These are phyloP conservation scores for Psidium guajava DNA, from an alignment of 345 rosid species.

Conservation along the genomic window DNA sequence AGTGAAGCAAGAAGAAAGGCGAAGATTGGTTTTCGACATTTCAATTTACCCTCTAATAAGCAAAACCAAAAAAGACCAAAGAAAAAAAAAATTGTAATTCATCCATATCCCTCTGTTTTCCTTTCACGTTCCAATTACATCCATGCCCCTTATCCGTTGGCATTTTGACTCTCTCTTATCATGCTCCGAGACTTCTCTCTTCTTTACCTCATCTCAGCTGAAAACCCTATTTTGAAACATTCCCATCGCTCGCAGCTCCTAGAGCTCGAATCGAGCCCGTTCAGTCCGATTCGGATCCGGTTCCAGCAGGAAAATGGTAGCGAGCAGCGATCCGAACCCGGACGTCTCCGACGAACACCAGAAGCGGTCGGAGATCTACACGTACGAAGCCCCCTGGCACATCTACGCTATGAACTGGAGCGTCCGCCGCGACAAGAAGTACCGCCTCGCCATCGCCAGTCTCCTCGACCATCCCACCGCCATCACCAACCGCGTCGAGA, in stretches of 20 bases:
- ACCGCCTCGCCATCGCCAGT: slow-evolving; percentile 89
- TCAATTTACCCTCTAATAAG: not conserved
- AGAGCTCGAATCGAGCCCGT: not conserved
- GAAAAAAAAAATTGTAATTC: too few relatives aligned
- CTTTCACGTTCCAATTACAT: not conserved
- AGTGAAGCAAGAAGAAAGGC: not conserved
- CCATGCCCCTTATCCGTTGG: not conserved
- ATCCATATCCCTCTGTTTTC: not conserved
- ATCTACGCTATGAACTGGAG: slow-evolving; percentile 99
- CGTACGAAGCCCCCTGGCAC: slow-evolving; percentile 96
- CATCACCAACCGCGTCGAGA: slow-evolving; percentile 65
- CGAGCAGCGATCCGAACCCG: slow-evolving; percentile 64
- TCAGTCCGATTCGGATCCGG: not conserved
- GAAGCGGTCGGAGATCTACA: slow-evolving; percentile 91
- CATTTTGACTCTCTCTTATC: not conserved
- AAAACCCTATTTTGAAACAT: not conserved
- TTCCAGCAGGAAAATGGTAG: slow-evolving; percentile 26
- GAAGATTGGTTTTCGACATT: not conserved
- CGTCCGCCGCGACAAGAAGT: slow-evolving; percentile 96
- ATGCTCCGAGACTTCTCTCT: not conserved
- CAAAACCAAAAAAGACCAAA: too few relatives aligned
- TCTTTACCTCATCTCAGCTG: not conserved
- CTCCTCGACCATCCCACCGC: slow-evolving; percentile 52
- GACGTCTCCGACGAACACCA: slow-evolving; percentile 92
- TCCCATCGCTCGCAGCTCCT: not conserved